Evolutionary conservation across 306 rosid genomes (phyloP).

Genomic region (Gleditsia sinensis): DNA sequence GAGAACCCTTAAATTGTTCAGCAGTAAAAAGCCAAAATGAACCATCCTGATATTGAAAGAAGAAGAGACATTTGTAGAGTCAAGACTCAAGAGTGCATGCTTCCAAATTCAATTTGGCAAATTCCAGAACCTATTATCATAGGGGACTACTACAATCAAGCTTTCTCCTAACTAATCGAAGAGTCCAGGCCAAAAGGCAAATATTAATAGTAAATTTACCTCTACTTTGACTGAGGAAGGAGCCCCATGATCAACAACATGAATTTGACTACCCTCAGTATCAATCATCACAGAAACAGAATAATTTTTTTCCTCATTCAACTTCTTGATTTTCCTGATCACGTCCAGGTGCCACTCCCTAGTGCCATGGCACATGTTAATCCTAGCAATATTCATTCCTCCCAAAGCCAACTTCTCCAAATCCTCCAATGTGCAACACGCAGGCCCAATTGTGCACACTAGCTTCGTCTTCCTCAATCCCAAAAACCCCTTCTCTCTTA

Average conservation of each 20-base stretch:
- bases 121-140: neutral
- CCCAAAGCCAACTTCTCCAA: slow-evolving; percentile 78
- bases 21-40: slow-evolving; percentile 77
- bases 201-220: slow-evolving; percentile 39
- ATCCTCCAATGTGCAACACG: slow-evolving; percentile 66
- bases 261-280: slow-evolving; percentile 88
- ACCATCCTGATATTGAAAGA: slow-evolving; percentile 60
- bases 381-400: slow-evolving; percentile 89
- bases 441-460: slow-evolving; percentile 85
- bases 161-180: slow-evolving; percentile 8
- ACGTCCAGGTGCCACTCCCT: slow-evolving; percentile 81
- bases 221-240: slow-evolving; percentile 80
- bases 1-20: slow-evolving; percentile 64
- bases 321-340: slow-evolving; percentile 70
- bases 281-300: slow-evolving; percentile 88
- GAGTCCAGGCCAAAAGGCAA: neutral
- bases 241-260: slow-evolving; percentile 88
- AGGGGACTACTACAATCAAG: neutral
- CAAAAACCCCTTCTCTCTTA: slow-evolving; percentile 72
- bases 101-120: slow-evolving; percentile 11
- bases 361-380: slow-evolving; percentile 88
- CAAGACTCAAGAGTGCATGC: neutral
- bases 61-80: slow-evolving; percentile 7
- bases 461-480: slow-evolving; percentile 93
- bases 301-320: slow-evolving; percentile 69